Evolutionary conservation across 306 rosid species (phyloP), one percentile per base, ranked within the genome.

Genomic region (Vigna mungo): DNA sequence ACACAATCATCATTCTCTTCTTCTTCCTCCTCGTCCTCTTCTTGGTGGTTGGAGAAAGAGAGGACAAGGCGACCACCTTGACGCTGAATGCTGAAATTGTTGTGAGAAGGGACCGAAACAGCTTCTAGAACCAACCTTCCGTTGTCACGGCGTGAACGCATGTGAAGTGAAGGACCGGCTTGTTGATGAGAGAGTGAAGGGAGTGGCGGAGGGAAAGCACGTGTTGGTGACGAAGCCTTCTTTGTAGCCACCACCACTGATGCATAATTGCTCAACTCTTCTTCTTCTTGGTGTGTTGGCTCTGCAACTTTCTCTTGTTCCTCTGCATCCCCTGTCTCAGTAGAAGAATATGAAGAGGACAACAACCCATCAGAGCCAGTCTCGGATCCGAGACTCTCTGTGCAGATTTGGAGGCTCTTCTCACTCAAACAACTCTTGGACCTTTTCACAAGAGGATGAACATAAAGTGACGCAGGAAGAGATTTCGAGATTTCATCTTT

Each of bases 381-480:
- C 81, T 95, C 99, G n/a, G 97, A 92, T 15, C 99, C 99, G 12
- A 95, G 99, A 48, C 87, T 85, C 72, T 95, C 99, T 0, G 99
- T 95, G 74, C 99, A 95, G 20, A 95, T 85, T 61, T 86, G 47
- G 15, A 95, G 97, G 71, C 99, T 92, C 51, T 84, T 89, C 18
- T 83, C 85, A 65, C 71, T 88, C 67, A 95, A 56, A 56, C 83
- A 76, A 79, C 87, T 91, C 10, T 82, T 60, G 0, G 94, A 77
- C 78, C 88, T 89, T 68, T 89, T 89, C 59, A 83, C 89, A 25
- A 90, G 96, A 72, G 99, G 97, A 65, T 90, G 97, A 85, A 92
- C 67, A 75, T 95, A 95, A 46, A 96, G 96, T 4, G 83, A 58
- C 2, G 3, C 76, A 3, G 87, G 83, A 23, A 74, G 81, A 0